Conservation (phyloP, 768 basidiomycete species). For the Gyrodon lividus region DNA sequence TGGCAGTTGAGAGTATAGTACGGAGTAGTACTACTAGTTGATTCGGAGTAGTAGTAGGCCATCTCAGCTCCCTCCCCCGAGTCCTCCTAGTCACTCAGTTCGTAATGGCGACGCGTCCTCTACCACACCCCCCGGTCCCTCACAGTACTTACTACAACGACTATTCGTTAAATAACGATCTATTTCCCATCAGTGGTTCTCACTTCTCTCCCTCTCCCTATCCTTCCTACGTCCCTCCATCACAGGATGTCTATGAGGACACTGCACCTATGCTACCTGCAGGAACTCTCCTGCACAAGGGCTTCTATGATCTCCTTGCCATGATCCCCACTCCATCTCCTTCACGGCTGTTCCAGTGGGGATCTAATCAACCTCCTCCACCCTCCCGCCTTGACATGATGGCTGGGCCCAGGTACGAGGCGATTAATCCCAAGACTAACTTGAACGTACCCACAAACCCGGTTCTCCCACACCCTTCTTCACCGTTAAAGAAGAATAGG, state of each 20-base stretch:
- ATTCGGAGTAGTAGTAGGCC: too few species aligned
- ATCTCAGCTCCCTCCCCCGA: too few species aligned
- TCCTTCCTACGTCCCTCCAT: conserved; percentile 19
- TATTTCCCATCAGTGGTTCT: conserved; percentile 14
- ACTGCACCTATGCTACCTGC: conserved; percentile 53
- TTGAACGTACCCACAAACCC: too few species aligned
- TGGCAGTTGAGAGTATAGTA: too few species aligned
- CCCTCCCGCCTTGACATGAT: conserved; percentile 39
- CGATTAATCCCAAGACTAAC: conserved; percentile 32
- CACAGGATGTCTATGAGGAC: conserved; percentile 38
- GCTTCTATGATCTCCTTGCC: conserved; percentile 84
- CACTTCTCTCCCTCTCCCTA: conserved; percentile 37
- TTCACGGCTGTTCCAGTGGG: conserved; percentile 59
- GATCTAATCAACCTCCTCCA: conserved; percentile 36
- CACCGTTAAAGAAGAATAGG: conserved; percentile 50
- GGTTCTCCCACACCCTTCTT: conserved; percentile 31
- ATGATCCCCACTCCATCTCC: conserved; percentile 72
- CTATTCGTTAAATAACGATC: conserved; percentile 4
- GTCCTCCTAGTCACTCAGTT: neutral
- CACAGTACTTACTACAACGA: conserved; percentile 1
- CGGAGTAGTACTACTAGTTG: too few species aligned
- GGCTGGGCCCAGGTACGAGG: conserved; percentile 71
- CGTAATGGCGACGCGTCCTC: conserved; percentile 6
- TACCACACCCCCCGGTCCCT: neutral
- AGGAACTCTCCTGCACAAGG: conserved; percentile 80